Evolutionary conservation across 2,329 filamentous ascomycete genomes (phyloP).

Genomic region (Fusarium hostae): DNA sequence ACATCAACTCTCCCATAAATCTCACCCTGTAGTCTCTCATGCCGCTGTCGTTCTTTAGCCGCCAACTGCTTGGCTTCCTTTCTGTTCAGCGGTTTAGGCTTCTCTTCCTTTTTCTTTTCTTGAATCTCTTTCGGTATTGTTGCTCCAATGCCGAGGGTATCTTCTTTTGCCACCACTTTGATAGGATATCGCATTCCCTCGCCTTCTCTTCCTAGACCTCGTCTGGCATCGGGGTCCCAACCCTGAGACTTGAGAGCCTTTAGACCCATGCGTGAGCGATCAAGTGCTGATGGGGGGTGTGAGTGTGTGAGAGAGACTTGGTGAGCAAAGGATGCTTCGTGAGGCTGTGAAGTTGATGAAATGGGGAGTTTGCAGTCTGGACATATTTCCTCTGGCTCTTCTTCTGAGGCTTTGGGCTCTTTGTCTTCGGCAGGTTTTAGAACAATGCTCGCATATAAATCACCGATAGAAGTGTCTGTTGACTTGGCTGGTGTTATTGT

Average conservation of each 20-base stretch:
- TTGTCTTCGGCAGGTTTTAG: conserved; percentile 51
- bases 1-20: conserved; percentile 82
- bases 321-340: conserved; percentile 74
- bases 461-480: conserved; percentile 51
- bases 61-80: conserved; percentile 74
- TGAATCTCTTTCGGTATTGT: conserved; percentile 53
- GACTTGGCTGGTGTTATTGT: conserved; percentile 32
- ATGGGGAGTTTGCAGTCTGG: conserved; percentile 52
- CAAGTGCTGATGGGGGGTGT: conserved; percentile 76
- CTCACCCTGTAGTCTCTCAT: conserved; percentile 72
- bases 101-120: conserved; percentile 57
- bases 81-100: conserved; percentile 69
- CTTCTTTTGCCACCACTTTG: conserved; percentile 76
- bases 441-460: conserved; percentile 75
- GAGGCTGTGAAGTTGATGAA: conserved; percentile 51
- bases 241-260: conserved; percentile 73
- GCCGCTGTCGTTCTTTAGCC: conserved; percentile 69
- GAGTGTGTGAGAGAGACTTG: conserved; percentile 76
- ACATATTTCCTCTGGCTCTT: conserved; percentile 45
- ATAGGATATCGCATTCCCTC: conserved; percentile 82
- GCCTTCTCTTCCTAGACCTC: conserved; percentile 76
- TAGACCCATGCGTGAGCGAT: conserved; percentile 76
- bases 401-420: conserved; percentile 8
- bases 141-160: conserved; percentile 79
- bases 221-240: conserved; percentile 78